Percentiles rank a stretch among this genome's conserved stretches.
phyloP scores from a whole-genome alignment of 169 alveolate genomes.

The Theileria luwenshuni region DNA sequence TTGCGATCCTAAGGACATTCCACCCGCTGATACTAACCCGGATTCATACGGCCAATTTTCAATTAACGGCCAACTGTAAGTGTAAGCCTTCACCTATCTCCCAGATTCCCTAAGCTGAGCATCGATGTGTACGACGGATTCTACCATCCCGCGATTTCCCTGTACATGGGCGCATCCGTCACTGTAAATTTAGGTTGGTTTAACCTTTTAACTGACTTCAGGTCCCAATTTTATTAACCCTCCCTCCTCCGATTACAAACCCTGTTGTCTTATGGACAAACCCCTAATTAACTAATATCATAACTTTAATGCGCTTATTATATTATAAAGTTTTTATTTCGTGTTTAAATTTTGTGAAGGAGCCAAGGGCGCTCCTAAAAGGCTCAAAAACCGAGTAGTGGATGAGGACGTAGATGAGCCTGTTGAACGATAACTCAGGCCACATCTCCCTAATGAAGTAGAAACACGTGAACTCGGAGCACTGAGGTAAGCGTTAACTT shows the following conservation, averaged over 20 bases:
- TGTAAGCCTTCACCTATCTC: background rate
- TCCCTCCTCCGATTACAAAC: constrained; percentile 67
- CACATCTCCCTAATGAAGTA: constrained; percentile 73
- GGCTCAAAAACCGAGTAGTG: constrained; percentile 73
- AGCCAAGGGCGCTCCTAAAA: background rate
- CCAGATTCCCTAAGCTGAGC: constrained; percentile 68
- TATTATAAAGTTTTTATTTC: background rate
- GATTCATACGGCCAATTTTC: constrained; percentile 80
- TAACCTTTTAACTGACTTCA: background rate
- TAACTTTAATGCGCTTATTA: background rate
- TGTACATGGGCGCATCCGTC: constrained; percentile 85
- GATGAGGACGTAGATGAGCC: constrained; percentile 64
- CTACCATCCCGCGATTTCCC: constrained; percentile 84
- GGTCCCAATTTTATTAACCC: constrained; percentile 70
- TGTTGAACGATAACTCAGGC: constrained; percentile 71
- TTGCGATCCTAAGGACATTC: constrained; percentile 82
- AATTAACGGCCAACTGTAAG: constrained; percentile 73
- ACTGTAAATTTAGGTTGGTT: constrained; percentile 68
- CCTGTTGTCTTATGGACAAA: constrained; percentile 69
- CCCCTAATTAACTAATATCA: constrained; percentile 40
- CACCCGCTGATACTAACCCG: constrained; percentile 57
- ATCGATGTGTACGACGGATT: constrained; percentile 75
- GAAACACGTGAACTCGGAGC: constrained; percentile 77
- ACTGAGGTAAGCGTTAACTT: constrained; percentile 25
- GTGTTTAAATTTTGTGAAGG: constrained; percentile 1